A percentile compares a stretch with the other conserved stretches of the same genome.
Evolutionary conservation across 257 asterid genomes (phyloP).

Genomic region (Fraxinus pennsylvanica): DNA sequence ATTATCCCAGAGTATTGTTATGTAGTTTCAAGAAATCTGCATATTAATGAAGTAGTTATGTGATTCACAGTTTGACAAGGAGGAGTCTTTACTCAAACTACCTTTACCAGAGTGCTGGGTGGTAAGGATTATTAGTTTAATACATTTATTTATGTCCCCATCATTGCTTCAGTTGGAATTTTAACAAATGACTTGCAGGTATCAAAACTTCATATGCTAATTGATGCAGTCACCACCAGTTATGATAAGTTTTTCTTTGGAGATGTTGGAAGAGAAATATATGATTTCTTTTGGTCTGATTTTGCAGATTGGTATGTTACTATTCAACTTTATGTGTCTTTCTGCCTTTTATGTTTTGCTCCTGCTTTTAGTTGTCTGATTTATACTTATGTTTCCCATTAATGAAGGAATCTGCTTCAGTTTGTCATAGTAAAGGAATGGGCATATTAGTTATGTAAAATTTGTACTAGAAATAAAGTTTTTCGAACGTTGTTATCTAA

Average conservation of each 20-base stretch:
- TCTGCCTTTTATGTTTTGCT: conserved; percentile 19
- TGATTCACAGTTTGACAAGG: conserved; percentile 65
- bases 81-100: conserved; percentile 57
- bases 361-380: conserved; percentile 6
- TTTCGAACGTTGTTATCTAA: not conserved
- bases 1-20: conserved; percentile 1
- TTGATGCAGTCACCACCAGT: conserved; percentile 75
- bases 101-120: conserved; percentile 99
- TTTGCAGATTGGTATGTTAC: conserved; percentile 89
- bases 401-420: not conserved
- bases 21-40: conserved; percentile 20
- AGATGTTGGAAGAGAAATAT: conserved; percentile 88
- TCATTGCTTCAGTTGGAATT: conserved; percentile 22
- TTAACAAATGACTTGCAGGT: conserved; percentile 50
- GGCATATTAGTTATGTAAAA: not conserved
- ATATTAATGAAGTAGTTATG: conserved; percentile 23
- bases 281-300: conserved; percentile 96
- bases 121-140: conserved; percentile 53
- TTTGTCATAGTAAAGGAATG: not conserved
- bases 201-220: conserved; percentile 81
- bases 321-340: conserved; percentile 12
- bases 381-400: not conserved
- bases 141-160: not conserved
- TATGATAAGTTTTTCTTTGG: conserved; percentile 89
- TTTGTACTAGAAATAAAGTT: not conserved